These are phyloP conservation scores for Globisporangium yorkense DNA, from an alignment of 352 stramenopile genomes.

Conservation along the genomic window DNA sequence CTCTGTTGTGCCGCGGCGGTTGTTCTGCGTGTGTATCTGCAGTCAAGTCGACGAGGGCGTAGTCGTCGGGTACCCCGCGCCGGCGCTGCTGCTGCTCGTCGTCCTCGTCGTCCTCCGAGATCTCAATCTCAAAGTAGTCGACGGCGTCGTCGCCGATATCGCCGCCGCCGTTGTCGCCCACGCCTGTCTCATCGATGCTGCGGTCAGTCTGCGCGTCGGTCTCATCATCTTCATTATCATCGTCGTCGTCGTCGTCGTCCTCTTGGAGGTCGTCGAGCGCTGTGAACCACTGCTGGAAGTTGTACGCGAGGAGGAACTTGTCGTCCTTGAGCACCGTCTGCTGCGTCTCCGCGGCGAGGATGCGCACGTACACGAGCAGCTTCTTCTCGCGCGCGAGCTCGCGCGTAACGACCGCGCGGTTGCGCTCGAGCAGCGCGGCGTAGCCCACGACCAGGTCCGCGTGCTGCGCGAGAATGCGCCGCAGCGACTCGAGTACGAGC, in stretches of 20 bases:
- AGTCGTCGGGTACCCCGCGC: neutral
- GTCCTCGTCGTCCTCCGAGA: constrained; percentile 20
- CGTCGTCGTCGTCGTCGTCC: constrained; percentile 7
- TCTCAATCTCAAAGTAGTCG: constrained; percentile 8
- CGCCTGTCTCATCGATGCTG: neutral
- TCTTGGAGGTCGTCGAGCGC: constrained; percentile 9
- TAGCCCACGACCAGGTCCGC: constrained; percentile 30
- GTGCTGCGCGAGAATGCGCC: constrained; percentile 30
- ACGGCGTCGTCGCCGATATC: constrained; percentile 8
- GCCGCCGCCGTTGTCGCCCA: constrained; percentile 2
- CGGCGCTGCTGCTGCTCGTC: constrained; percentile 1
- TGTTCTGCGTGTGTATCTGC: neutral
- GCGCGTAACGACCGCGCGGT: constrained; percentile 33
- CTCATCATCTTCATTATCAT: neutral
- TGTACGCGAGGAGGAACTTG: constrained; percentile 42
- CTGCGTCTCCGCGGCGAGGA: constrained; percentile 27
- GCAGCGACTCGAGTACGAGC: constrained; percentile 38
- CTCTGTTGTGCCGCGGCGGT: neutral
- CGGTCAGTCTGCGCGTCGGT: constrained; percentile 11
- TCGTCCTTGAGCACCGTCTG: constrained; percentile 31
- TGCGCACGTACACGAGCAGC: constrained; percentile 50
- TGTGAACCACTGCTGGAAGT: constrained; percentile 48
- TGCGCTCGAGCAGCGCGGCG: constrained; percentile 26
- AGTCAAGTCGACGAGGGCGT: neutral
- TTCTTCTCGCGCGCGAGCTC: constrained; percentile 57